Conservation (phyloP, 2,329 filamentous ascomycete species). For the Epicoccum nigrum region DNA sequence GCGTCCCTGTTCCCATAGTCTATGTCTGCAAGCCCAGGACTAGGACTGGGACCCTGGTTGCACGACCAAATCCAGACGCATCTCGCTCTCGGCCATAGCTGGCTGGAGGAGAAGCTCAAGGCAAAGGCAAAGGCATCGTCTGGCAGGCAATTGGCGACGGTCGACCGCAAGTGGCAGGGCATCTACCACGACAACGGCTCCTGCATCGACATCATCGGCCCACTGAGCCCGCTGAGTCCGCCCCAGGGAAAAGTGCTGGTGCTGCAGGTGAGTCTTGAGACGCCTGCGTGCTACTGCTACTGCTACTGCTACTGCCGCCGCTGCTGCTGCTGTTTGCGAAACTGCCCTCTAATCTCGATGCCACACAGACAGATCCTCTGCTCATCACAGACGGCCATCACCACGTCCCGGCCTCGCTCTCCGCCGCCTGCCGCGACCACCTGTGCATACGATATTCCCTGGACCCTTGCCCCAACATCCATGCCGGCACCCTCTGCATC, state of each 20-base stretch:
- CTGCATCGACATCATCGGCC: slow-evolving; percentile 36
- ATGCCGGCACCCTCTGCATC: not conserved
- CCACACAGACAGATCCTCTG: slow-evolving; percentile 24
- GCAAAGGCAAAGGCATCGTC: slow-evolving; percentile 9
- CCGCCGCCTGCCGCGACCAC: slow-evolving; percentile 13
- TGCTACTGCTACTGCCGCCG: too few relatives aligned
- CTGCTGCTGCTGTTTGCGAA: not conserved
- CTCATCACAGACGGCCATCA: slow-evolving; percentile 38
- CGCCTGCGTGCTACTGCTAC: too few relatives aligned
- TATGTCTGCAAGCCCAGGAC: slow-evolving; percentile 27
- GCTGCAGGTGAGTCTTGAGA: slow-evolving; percentile 27
- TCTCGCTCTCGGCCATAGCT: slow-evolving; percentile 30
- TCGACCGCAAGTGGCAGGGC: slow-evolving; percentile 24
- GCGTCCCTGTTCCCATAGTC: slow-evolving; percentile 3
- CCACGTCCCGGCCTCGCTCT: slow-evolving; percentile 26
- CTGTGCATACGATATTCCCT: slow-evolving; percentile 16
- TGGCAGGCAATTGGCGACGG: slow-evolving; percentile 3
- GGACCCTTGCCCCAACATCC: not conserved
- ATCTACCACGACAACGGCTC: slow-evolving; percentile 46
- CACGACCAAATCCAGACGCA: slow-evolving; percentile 28
- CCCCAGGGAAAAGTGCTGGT: slow-evolving; percentile 27
- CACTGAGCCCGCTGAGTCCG: slow-evolving; percentile 13
- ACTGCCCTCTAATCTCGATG: not conserved
- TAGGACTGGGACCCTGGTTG: slow-evolving; percentile 33
- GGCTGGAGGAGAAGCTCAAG: slow-evolving; percentile 26